These are phyloP conservation scores for Leavenworthia alabamica DNA, from an alignment of 345 rosid genomes.

Conservation along the genomic window DNA sequence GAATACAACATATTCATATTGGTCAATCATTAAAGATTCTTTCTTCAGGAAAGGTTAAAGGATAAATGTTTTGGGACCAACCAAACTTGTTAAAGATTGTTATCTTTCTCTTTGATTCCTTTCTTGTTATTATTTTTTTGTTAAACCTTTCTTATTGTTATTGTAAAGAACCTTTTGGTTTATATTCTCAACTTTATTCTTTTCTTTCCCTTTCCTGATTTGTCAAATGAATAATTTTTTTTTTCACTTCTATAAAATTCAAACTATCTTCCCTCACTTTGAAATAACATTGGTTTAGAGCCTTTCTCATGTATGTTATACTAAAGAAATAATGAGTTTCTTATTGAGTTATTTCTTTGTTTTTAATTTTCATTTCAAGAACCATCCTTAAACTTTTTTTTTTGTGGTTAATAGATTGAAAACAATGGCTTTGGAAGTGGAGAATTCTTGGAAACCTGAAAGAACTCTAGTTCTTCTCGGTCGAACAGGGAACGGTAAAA, in stretches of 20 bases:
- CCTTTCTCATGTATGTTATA: constrained; percentile 3
- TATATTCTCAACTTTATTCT: constrained; percentile 1
- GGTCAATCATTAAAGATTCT: background rate
- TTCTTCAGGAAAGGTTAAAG: background rate
- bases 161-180: background rate
- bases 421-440: constrained; percentile 4
- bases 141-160: constrained; percentile 8
- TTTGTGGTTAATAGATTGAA: too few relatives aligned
- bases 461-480: constrained; percentile 61
- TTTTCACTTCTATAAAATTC: constrained; percentile 13
- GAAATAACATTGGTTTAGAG: background rate
- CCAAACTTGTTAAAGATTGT: constrained; percentile 13
- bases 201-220: background rate
- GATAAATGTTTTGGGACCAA: background rate
- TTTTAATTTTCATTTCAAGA: too few relatives aligned
- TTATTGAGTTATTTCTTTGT: background rate
- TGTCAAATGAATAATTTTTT: background rate
- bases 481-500: constrained; percentile 84
- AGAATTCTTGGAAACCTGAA: constrained; percentile 17
- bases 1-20: too few relatives aligned
- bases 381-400: too few relatives aligned
- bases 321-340: background rate
- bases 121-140: background rate
- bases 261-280: background rate
- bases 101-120: constrained; percentile 19